Base-by-base conservation (phyloP, 208 protist species). In the Phytomonas francai region DNA sequence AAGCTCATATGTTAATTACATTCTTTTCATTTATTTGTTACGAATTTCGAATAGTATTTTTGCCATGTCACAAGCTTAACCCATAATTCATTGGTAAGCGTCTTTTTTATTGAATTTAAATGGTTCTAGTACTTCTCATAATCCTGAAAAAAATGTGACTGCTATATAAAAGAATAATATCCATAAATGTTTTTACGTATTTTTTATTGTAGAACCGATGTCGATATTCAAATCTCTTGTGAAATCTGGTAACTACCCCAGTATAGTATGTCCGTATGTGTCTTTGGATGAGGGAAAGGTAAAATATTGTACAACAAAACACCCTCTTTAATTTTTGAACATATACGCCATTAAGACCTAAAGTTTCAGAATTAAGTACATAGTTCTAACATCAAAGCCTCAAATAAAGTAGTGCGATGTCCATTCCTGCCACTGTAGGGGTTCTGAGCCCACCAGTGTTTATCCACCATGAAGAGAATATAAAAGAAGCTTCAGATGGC, bases 11-110 rank as follows among this genome's bases (percentile, higher is more conserved):
- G 42, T 9, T 19, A 1, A n/a, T 59, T 39, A 27, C n/a, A 29
- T 62, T 65, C 39, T 69, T 72, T 57, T 73, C 57, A 57, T 31
- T 68, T 1, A 30, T 67, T 60, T 19, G 2, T 72, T 28, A 9
- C 57, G 22, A n/a, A 29, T 42, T 71, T 39, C 64, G 29, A 63
- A 29, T 71, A 66, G 56, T 59, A 31, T 77, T 9, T 70, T 63
- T 77, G 32, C 63, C 62, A 64, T 63, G 59, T 58, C 58, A 34
- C 59, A 59, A 34, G 4, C 30, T 56, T 63, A 22, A 19, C 36
- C 22, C 58, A 29, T 49, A 19, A 3, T 68, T 33, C 54, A 60
- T 72, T 39, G 59, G 59, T 61, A 30, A 59, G 0, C 6, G 8
- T 27, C 30, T 67, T 12, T 32, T 67, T 71, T 36, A 32, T 29